Conservation (phyloP, 768 basidiomycete species). For the Suillus discolor region DNA sequence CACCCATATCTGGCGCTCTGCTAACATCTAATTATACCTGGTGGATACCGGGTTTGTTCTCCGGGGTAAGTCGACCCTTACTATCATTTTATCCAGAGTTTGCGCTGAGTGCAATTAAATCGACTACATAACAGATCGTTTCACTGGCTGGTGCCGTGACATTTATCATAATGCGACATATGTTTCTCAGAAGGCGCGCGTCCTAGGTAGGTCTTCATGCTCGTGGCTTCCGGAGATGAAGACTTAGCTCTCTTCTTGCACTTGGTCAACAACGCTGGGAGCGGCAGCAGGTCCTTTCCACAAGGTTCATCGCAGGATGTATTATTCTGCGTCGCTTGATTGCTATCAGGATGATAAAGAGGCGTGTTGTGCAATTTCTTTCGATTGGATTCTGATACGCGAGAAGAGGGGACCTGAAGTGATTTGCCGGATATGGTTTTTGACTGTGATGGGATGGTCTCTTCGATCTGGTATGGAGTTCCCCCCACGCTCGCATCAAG, state of each 20-base stretch:
- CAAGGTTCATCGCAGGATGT: too few species aligned
- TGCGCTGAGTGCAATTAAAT: background rate
- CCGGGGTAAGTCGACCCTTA: conserved; percentile 35
- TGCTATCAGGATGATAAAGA: background rate
- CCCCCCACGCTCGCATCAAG: background rate
- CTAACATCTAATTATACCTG: conserved; percentile 51
- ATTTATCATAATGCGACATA: background rate
- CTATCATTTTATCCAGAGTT: background rate
- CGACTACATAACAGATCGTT: background rate
- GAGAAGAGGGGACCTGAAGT: background rate
- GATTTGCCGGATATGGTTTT: background rate
- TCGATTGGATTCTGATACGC: background rate
- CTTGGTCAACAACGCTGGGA: background rate
- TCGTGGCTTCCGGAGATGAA: background rate
- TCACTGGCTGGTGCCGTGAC: background rate
- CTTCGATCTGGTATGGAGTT: background rate
- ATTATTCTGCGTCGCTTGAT: background rate
- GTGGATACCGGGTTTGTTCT: conserved; percentile 59
- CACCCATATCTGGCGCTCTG: conserved; percentile 60
- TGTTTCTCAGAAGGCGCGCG: background rate
- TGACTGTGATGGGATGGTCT: background rate
- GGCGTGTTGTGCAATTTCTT: background rate
- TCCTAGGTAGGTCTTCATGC: background rate
- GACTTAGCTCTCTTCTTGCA: background rate
- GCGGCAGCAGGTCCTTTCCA: background rate